phyloP scores from a whole-genome alignment of 108 stramenopile species.

The Conticribra weissflogii region DNA sequence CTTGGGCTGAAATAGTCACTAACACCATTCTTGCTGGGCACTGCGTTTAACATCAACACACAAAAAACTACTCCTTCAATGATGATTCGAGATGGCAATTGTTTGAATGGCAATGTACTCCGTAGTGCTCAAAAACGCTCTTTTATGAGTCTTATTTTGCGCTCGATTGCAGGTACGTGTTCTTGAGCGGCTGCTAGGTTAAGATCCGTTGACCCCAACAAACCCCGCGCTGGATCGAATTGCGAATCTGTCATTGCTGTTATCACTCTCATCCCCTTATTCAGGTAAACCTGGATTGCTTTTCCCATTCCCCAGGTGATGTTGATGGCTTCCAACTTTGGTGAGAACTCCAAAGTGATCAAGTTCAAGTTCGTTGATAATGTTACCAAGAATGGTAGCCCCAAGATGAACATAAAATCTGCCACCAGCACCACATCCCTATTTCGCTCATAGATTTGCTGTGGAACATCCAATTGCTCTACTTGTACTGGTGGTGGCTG shows the following conservation, averaged over 20 bases:
- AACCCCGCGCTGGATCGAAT: not conserved
- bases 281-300: not conserved
- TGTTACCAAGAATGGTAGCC: too few species aligned
- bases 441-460: too few species aligned
- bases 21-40: not conserved
- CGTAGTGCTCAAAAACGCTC: not conserved
- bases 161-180: not conserved
- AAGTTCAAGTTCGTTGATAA: too few species aligned
- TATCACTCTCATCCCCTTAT: not conserved
- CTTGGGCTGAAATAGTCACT: not conserved
- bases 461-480: too few species aligned
- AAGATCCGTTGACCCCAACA: not conserved
- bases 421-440: too few species aligned
- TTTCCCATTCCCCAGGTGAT: too few species aligned
- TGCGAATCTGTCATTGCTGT: not conserved
- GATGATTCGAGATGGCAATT: not conserved
- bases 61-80: not conserved
- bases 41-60: not conserved
- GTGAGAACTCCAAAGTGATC: too few species aligned
- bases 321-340: too few species aligned
- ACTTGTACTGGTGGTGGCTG: too few species aligned
- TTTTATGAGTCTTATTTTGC: not conserved
- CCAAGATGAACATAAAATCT: too few species aligned
- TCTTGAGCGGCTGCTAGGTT: not conserved
- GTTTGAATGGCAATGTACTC: not conserved